Base-by-base conservation (phyloP, 495 filamentous ascomycete species). In the Pseudoneurospora amorphoporcata region DNA sequence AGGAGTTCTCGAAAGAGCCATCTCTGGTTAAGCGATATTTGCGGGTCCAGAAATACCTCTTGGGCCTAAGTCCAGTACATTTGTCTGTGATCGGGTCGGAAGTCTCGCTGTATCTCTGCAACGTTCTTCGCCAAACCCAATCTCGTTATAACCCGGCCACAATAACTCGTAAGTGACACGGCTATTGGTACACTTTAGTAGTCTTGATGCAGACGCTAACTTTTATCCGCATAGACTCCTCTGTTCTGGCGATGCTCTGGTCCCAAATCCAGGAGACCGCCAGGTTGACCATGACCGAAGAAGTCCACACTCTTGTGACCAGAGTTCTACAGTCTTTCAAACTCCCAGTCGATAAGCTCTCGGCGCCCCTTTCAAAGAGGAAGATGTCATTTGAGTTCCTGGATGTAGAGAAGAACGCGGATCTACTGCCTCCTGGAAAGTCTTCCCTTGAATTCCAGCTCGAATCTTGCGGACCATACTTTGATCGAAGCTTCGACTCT, bases 401-500 rank as follows among this genome's bases (percentile, higher is more conserved):
- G 35, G 41, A 58, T 53, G 65, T 37, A 8, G 16, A 35, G 68
- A 38, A 16, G 68, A 38, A 16, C 14, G 29, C 23, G 53, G 29
- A 35, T 35, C 39, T 61, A n/a, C 35, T 70, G 3, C 73, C 71
- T 4, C 32, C 45, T 6, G 42, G 43, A 8, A 32, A 42, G 16
- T 47, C 69, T n/a, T 76, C 76, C 73, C 73, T 77, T 29, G 83
- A 88, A n/a, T 92, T 93, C 70, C 90, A 92, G 76, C 83, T 94
- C 0, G 69, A 82, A 4, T 82, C 90, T 78, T 91, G 87, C 73
- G 92, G 92, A 0, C 92, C 89, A 0, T 94, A 90, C 73, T 84
- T 94, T 79, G 91, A 94, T 73, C 86, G 92, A 16, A 87, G 84
- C 72, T 88, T 93, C 71, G 91, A 91, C 76, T 90, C 91, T 0